Base-by-base conservation (phyloP, 2,329 filamentous ascomycete species). In the Dactylellina cionopaga region DNA sequence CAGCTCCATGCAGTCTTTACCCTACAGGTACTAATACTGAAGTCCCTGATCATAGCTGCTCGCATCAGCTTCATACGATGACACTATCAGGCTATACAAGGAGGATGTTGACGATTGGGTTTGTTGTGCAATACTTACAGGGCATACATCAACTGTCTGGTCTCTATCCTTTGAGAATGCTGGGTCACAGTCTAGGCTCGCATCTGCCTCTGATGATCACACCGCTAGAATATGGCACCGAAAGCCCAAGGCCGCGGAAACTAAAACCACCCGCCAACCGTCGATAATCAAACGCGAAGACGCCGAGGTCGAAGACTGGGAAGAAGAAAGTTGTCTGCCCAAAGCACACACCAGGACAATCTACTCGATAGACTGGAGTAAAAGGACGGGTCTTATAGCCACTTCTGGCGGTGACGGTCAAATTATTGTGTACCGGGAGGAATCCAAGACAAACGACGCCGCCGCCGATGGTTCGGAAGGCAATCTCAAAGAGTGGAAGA, bases 71-170 rank as follows among this genome's bases (percentile, higher is more conserved):
- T 96, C 92, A 79, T 99, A 99, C 80, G 95, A 99, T 78, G 90
- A 98, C 79, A 95, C 90, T 3, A 89, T 96, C 29, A 83, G 94
- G 68, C 82, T 98, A 68, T 98, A 94, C 89, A 87, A 90, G 47
- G 93, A 96, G 82, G 94, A 97, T 80, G 85, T 87, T 33, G 94
- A 97, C 78, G 94, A 98, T 79, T 99, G 95, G 95, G 90, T 90
- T 9, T 96, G 94, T 78, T 90, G 96, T 25, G 87, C 90, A 7
- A 87, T 92, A 46, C 83, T 98, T 24, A 87, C 90, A 76, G 92
- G 91, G 0, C 94, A 98, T 79, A 83, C 82, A 25, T 91, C 90
- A 1, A 99, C 95, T 1, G 93, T 98, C 9, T 99, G 95, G 95
- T 90, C 88, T 75, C 79, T 97, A 11, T 89, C 93, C 81, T 92